Percentiles rank a stretch among this genome's conserved stretches.
phyloP scores from a whole-genome alignment of 148 eudicot species.

The Mesembryanthemum crystallinum region DNA sequence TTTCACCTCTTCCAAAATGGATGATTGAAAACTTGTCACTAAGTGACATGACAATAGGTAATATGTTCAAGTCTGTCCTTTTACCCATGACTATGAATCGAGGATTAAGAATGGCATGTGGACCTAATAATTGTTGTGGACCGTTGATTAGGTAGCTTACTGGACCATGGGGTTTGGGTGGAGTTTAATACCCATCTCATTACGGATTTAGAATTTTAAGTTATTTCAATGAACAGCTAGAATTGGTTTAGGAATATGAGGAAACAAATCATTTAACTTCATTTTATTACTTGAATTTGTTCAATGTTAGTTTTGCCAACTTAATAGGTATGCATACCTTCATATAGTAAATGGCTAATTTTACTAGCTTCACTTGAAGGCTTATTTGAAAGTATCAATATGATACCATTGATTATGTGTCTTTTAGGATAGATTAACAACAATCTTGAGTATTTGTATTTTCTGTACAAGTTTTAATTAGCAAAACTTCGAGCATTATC shows the following conservation, averaged over 20 bases:
- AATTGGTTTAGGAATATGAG: not conserved
- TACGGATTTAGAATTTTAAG: not conserved
- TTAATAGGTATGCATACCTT: too few relatives aligned
- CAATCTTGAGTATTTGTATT: not conserved
- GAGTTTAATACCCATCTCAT: not conserved
- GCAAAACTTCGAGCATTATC: not conserved
- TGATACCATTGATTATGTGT: not conserved
- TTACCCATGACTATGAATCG: too few relatives aligned
- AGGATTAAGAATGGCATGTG: not conserved
- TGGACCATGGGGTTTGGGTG: not conserved
- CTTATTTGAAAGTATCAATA: too few relatives aligned
- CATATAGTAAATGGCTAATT: too few relatives aligned
- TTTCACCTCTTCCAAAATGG: too few relatives aligned
- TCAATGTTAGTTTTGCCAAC: too few relatives aligned
- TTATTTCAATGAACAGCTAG: not conserved
- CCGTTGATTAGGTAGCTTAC: not conserved
- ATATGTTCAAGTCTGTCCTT: too few relatives aligned
- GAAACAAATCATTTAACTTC: not conserved
- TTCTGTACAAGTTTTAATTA: not conserved
- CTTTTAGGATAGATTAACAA: not conserved
- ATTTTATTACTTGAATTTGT: not conserved
- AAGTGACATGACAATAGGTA: too few relatives aligned
- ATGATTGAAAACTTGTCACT: not conserved
- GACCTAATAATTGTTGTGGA: not conserved
- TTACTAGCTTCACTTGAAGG: too few relatives aligned